Conservation (phyloP, 2,329 filamentous ascomycete genomes). For the Colletotrichum sp. region DNA sequence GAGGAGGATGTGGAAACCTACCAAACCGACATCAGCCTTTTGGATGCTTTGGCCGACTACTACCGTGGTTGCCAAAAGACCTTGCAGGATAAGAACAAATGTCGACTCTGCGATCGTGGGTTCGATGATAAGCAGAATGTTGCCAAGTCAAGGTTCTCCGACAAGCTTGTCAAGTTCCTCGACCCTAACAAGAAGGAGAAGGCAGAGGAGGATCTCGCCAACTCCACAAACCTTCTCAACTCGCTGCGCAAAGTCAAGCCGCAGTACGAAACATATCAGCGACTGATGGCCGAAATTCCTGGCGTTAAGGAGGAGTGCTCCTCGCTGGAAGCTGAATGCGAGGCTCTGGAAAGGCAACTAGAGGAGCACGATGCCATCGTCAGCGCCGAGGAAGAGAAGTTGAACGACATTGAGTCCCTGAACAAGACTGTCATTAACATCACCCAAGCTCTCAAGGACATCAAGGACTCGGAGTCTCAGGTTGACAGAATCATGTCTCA, state of each 20-base stretch:
- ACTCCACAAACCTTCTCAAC: slow-evolving; percentile 54
- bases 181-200: slow-evolving; percentile 68
- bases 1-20: slow-evolving; percentile 64
- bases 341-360: slow-evolving; percentile 62
- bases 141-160: slow-evolving; percentile 65
- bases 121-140: slow-evolving; percentile 67
- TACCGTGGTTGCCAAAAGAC: slow-evolving; percentile 71
- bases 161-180: slow-evolving; percentile 69
- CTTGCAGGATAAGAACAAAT: slow-evolving; percentile 73
- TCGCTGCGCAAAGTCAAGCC: slow-evolving; percentile 67
- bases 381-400: slow-evolving; percentile 66
- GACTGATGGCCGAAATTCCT: slow-evolving; percentile 75
- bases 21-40: slow-evolving; percentile 72
- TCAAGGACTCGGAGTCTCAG: slow-evolving; percentile 73
- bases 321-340: slow-evolving; percentile 66
- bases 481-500: slow-evolving; percentile 78
- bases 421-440: slow-evolving; percentile 80
- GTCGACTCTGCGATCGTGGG: slow-evolving; percentile 75
- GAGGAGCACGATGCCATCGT: slow-evolving; percentile 74
- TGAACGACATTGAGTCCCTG: slow-evolving; percentile 77
- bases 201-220: slow-evolving; percentile 65
- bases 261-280: slow-evolving; percentile 76
- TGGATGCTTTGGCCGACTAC: slow-evolving; percentile 73
- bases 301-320: slow-evolving; percentile 68
- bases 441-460: slow-evolving; percentile 73